Evolutionary conservation across 1,139 yeast genomes (phyloP).

Genomic region (Blastobotrys apis): DNA sequence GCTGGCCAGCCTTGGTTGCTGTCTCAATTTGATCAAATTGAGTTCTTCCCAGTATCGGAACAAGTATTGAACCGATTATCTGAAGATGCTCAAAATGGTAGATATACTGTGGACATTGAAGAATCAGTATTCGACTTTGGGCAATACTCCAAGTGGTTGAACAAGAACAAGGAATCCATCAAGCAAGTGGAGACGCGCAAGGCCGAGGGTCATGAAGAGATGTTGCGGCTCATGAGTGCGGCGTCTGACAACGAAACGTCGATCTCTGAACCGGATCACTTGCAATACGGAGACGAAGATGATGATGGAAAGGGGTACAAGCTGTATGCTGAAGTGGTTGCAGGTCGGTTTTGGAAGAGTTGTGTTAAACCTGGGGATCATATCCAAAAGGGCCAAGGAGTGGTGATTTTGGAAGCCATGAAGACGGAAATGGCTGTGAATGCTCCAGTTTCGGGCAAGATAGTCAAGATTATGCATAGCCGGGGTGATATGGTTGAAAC

Average conservation of each 20-base stretch:
- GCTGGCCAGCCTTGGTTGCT: conserved; percentile 78
- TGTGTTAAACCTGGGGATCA: conserved; percentile 75
- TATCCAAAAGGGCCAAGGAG: conserved; percentile 70
- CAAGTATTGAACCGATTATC: conserved; percentile 67
- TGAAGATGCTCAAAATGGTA: conserved; percentile 77
- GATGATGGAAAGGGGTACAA: conserved; percentile 62
- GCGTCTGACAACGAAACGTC: background rate
- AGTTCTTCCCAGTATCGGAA: conserved; percentile 87
- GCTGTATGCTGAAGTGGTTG: conserved; percentile 80
- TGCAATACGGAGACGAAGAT: conserved; percentile 30
- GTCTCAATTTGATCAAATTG: conserved; percentile 88
- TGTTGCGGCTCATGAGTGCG: conserved; percentile 14
- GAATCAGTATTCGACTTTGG: conserved; percentile 81
- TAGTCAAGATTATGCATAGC: conserved; percentile 66
- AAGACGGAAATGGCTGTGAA: conserved; percentile 92
- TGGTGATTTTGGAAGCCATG: conserved; percentile 94
- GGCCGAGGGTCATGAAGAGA: conserved; percentile 65
- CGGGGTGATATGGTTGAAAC: conserved; percentile 97
- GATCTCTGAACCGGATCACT: background rate
- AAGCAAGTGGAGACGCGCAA: conserved; percentile 63
- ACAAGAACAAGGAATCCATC: conserved; percentile 66
- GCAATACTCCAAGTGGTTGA: conserved; percentile 73
- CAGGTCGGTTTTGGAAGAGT: conserved; percentile 96
- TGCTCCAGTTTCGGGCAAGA: conserved; percentile 71
- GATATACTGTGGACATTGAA: conserved; percentile 66